Conservation (phyloP, 2,329 filamentous ascomycete genomes). For the Ambrosiella xylebori region DNA sequence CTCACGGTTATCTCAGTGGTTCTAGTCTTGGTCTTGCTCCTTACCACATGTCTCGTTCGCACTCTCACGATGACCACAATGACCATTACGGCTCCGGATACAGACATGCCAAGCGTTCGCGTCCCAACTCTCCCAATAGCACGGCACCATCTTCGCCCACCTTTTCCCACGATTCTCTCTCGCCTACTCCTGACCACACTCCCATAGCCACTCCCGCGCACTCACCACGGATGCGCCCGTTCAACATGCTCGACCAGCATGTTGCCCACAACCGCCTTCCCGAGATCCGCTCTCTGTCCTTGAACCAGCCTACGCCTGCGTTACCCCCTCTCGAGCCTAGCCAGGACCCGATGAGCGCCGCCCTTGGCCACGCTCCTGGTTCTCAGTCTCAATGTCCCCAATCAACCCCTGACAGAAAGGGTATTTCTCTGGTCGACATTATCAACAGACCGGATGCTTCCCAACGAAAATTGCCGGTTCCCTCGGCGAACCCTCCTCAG, state of each 20-base stretch:
- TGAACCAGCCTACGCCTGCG: slow-evolving; percentile 36
- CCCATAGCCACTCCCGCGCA: slow-evolving; percentile 93
- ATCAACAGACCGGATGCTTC: slow-evolving; percentile 77
- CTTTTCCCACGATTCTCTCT: slow-evolving; percentile 89
- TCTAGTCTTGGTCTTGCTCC: slow-evolving; percentile 43
- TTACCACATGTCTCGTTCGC: slow-evolving; percentile 88
- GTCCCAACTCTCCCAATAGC: slow-evolving; percentile 86
- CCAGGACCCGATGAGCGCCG: slow-evolving; percentile 8
- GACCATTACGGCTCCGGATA: slow-evolving; percentile 56
- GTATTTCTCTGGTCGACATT: slow-evolving; percentile 78
- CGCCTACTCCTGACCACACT: slow-evolving; percentile 93
- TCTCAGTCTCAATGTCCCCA: slow-evolving; percentile 10
- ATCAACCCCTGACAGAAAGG: slow-evolving; percentile 37
- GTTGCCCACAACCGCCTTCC: slow-evolving; percentile 65
- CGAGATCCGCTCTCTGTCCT: slow-evolving; percentile 50
- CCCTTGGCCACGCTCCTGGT: slow-evolving; percentile 21
- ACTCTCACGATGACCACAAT: slow-evolving; percentile 65
- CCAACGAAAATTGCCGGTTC: slow-evolving; percentile 78
- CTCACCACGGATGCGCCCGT: slow-evolving; percentile 75
- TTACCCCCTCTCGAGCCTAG: slow-evolving; percentile 40
- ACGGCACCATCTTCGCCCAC: slow-evolving; percentile 92
- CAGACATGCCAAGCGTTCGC: slow-evolving; percentile 67
- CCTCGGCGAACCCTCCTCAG: slow-evolving; percentile 46
- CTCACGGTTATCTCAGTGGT: slow-evolving; percentile 44
- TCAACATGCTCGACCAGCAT: slow-evolving; percentile 32